A percentile compares a stretch with the other conserved stretches of the same genome.
These are phyloP conservation scores for Citrullus amarus DNA, from an alignment of 306 rosid genomes.

Conservation along the genomic window DNA sequence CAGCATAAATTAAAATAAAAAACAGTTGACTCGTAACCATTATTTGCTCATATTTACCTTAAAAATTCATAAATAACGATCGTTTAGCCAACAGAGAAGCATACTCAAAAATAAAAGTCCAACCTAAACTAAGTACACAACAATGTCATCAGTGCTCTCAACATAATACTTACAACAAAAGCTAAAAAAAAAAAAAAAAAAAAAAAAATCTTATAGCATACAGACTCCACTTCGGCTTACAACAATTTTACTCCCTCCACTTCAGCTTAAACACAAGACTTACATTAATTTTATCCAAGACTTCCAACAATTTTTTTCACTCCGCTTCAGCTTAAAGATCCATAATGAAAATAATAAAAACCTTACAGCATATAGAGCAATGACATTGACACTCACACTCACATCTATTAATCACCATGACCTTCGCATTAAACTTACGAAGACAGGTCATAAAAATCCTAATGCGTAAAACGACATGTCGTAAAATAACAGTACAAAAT, in stretches of 20 bases:
- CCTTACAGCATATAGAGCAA: neutral
- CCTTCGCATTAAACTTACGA: neutral
- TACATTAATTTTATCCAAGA: too few relatives aligned
- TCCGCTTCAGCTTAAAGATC: neutral
- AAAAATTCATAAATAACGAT: neutral
- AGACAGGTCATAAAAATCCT: neutral
- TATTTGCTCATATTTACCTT: neutral
- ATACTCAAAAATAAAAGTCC: neutral
- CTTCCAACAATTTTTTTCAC: too few relatives aligned
- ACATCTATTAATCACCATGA: neutral
- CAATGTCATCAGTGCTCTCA: neutral
- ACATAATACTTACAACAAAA: neutral
- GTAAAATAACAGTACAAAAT: neutral
- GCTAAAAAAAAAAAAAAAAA: neutral
- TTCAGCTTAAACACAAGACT: too few relatives aligned
- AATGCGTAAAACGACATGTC: neutral
- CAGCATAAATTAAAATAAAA: neutral
- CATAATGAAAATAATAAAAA: neutral
- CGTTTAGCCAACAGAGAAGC: neutral
- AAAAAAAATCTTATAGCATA: too few relatives aligned
- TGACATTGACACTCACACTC: neutral
- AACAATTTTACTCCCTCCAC: too few relatives aligned
- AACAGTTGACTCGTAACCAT: neutral
- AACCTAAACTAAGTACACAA: neutral
- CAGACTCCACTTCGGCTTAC: too few relatives aligned